Conservation (phyloP, 2,329 filamentous ascomycete genomes). For the Cryphonectria nitschkei region DNA sequence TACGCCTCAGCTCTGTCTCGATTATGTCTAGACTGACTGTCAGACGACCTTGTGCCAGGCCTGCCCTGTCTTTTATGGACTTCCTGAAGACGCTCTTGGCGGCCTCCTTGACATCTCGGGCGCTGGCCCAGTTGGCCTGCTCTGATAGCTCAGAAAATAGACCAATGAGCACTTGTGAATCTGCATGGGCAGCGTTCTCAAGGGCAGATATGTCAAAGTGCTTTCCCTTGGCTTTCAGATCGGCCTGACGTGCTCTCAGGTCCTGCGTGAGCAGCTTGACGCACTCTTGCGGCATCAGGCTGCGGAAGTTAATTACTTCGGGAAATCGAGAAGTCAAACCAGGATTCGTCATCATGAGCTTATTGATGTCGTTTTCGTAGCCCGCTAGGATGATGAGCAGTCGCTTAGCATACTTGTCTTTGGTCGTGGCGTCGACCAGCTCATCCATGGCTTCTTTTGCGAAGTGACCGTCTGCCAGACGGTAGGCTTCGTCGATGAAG, state of each 20-base stretch:
- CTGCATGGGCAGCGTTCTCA: conserved; percentile 33
- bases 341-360: conserved; percentile 62
- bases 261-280: conserved; percentile 45
- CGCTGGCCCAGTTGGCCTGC: conserved; percentile 63
- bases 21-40: conserved; percentile 26
- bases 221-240: not conserved
- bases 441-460: conserved; percentile 61
- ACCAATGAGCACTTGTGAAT: conserved; percentile 34
- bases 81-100: conserved; percentile 53
- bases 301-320: conserved; percentile 60
- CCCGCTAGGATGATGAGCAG: conserved; percentile 71
- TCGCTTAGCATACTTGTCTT: conserved; percentile 60
- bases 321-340: conserved; percentile 69
- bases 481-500: conserved; percentile 75
- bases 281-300: conserved; percentile 49
- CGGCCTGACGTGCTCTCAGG: conserved; percentile 36
- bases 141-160: conserved; percentile 46
- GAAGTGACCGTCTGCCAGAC: conserved; percentile 60
- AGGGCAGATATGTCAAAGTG: conserved; percentile 35
- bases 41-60: conserved; percentile 24
- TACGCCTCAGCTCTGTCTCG: conserved; percentile 27
- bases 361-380: conserved; percentile 69
- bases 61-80: conserved; percentile 40
- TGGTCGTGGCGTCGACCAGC: conserved; percentile 55
- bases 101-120: conserved; percentile 62